phyloP scores from a whole-genome alignment of 2,329 filamentous ascomycete genomes.

The Ascomycota sp. region DNA sequence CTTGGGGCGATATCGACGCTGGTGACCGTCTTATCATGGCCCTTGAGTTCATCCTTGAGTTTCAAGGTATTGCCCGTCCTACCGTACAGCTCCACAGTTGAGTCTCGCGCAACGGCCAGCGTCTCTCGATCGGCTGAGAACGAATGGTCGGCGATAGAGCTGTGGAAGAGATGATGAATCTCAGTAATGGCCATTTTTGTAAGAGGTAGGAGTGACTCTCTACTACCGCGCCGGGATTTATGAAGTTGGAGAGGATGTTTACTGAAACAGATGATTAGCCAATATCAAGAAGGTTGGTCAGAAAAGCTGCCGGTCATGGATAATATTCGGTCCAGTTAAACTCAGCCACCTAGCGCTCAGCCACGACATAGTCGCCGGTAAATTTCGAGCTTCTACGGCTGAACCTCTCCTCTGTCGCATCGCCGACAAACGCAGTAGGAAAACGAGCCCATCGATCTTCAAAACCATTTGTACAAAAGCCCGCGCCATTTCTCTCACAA shows the following conservation, averaged over 20 bases:
- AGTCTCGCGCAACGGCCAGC: constrained; percentile 80
- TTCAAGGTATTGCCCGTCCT: constrained; percentile 54
- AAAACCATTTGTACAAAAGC: too few relatives aligned
- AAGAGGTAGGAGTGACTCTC: constrained; percentile 52
- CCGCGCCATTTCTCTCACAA: constrained; percentile 5
- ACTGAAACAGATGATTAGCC: not conserved
- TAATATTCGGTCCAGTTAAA: not conserved
- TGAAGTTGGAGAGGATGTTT: not conserved
- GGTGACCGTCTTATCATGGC: constrained; percentile 92
- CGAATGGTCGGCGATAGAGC: constrained; percentile 90
- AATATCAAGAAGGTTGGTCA: not conserved
- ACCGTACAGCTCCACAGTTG: constrained; percentile 72
- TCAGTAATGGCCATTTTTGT: constrained; percentile 61
- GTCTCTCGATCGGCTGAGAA: constrained; percentile 84
- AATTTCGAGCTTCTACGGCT: not conserved
- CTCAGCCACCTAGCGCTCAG: not conserved
- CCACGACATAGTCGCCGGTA: not conserved
- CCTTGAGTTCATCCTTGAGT: constrained; percentile 80
- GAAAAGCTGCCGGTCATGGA: not conserved
- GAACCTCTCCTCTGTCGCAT: too few relatives aligned
- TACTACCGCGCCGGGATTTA: constrained; percentile 45
- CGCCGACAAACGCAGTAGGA: too few relatives aligned
- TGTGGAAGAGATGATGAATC: constrained; percentile 92
- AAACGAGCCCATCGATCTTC: too few relatives aligned
- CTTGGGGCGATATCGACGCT: constrained; percentile 86